Conservation (phyloP, 2,329 filamentous ascomycete genomes). For the Sclerotinia glacialis region DNA sequence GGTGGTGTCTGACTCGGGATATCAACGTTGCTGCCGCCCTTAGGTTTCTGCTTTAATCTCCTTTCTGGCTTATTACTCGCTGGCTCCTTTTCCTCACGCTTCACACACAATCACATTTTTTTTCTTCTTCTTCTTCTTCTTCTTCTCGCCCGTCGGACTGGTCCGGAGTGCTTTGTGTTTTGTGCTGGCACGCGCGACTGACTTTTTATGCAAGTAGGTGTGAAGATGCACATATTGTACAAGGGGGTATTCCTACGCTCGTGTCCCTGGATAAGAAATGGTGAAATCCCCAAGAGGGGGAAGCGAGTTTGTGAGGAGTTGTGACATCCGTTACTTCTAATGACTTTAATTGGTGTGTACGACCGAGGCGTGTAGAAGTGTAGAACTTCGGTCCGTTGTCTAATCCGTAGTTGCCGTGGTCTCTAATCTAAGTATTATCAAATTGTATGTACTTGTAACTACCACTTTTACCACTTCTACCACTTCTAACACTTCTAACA, state of each 20-base stretch:
- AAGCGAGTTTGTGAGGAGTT: conserved; percentile 16
- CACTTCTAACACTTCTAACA: too few species aligned
- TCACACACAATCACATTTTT: background rate
- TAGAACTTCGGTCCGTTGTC: conserved; percentile 16
- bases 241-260: conserved; percentile 12
- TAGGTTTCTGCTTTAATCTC: conserved; percentile 1
- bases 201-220: conserved; percentile 19
- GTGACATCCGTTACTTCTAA: conserved; percentile 15
- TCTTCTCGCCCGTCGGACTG: background rate
- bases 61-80: conserved; percentile 18
- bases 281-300: conserved; percentile 17
- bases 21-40: conserved; percentile 19
- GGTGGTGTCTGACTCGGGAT: conserved; percentile 9
- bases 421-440: background rate
- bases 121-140: background rate
- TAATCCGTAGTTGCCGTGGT: conserved; percentile 16
- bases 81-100: conserved; percentile 8
- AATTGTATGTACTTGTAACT: background rate
- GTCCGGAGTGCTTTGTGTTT: conserved; percentile 3
- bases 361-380: conserved; percentile 10
- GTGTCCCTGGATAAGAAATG: conserved; percentile 15
- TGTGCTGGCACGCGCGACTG: conserved; percentile 20
- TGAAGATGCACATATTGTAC: conserved; percentile 11
- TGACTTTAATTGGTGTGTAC: conserved; percentile 22
- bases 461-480: background rate